Evolutionary conservation across 805 yeast species (phyloP), one percentile per base, ranked within the genome.

Genomic region (Spathaspora arborariae): DNA sequence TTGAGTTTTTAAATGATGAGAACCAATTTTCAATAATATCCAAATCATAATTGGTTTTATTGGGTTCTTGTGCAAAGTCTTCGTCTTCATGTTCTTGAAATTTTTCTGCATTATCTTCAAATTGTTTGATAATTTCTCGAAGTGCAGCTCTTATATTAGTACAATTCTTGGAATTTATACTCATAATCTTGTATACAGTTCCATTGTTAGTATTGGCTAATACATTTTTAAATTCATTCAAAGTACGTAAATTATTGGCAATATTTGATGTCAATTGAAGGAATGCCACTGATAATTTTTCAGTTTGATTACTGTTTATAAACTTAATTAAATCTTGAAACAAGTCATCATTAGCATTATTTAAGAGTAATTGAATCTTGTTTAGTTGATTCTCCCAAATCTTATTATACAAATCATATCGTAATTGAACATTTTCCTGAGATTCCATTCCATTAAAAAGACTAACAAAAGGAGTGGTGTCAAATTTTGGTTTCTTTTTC

Each of bases 261-360:
- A 65, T 65, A 51, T 72, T 70, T 13, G 75, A 63, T 22, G 71
- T 65, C 43, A 72, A 53, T 48, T 60, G 68, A 16, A 72, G 55
- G 45, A 63, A 68, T 2, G 69, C 75, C 8, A 61, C 56, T 9
- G 62, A 62, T 6, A 70, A 49, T 47, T 64, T 63, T 7, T 39
- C 18, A 8, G 19, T 15, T 2, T 39, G 26, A 4, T 8, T 26
- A 33, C 44, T 36, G 11, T 49, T 44, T 42, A 67, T 52, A 44
- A 64, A 70, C 30, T 44, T 45, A 20, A 54, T 34, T 41, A 72
- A 57, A 24, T 56, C 49, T 9, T 54, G 55, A 45, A 64, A 72
- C 38, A 70, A 54, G 1, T 56, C 58, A 34, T 56, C 51, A 52
- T 72, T 69, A 34, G 72, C 62, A 44, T 58, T 55, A 50, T 66